Conservation (phyloP, 1,284 basidiomycete species). For the Cutaneotrichosporon dermatis region DNA sequence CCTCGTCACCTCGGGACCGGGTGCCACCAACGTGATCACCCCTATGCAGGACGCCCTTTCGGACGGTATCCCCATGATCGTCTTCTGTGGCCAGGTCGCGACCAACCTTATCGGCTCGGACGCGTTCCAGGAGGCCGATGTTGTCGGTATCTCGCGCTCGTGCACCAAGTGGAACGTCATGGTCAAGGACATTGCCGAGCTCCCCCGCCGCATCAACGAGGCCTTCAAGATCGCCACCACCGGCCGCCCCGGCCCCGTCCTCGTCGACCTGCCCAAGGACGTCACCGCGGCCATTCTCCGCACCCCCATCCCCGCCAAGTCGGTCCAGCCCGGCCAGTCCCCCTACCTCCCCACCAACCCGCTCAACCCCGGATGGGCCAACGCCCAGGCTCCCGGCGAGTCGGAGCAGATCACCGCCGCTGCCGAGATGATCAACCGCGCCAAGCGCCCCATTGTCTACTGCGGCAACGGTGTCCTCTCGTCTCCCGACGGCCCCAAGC, state of each 20-base stretch:
- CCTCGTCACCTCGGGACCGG: slow-evolving; percentile 95
- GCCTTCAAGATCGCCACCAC: slow-evolving; percentile 99
- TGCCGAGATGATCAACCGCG: slow-evolving; percentile 83
- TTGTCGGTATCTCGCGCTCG: slow-evolving; percentile 90
- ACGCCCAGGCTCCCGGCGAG: slow-evolving; percentile 60
- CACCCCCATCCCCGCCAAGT: slow-evolving; percentile 79
- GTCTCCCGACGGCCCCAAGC: slow-evolving; percentile 72
- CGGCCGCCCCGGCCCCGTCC: slow-evolving; percentile 91
- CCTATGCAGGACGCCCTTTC: slow-evolving; percentile 96
- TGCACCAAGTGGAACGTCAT: slow-evolving; percentile 99
- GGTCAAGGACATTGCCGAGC: slow-evolving; percentile 94
- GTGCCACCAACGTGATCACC: slow-evolving; percentile 95
- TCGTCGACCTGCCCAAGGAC: slow-evolving; percentile 97
- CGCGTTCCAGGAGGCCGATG: slow-evolving; percentile 96
- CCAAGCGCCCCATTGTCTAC: slow-evolving; percentile 88
- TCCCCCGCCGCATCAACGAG: slow-evolving; percentile 94
- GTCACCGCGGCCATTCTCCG: slow-evolving; percentile 88
- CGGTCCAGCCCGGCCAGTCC: slow-evolving; percentile 76
- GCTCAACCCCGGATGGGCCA: slow-evolving; percentile 54
- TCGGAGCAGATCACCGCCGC: slow-evolving; percentile 69
- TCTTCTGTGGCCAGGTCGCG: slow-evolving; percentile 96
- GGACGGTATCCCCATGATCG: slow-evolving; percentile 90
- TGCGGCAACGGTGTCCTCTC: slow-evolving; percentile 88
- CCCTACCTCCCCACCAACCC: slow-evolving; percentile 70
- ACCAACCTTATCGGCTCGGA: slow-evolving; percentile 97